Percentiles rank a stretch among this genome's conserved stretches.
Conservation (phyloP, 805 yeast genomes). For the Kodamaea nitidulidarum region DNA sequence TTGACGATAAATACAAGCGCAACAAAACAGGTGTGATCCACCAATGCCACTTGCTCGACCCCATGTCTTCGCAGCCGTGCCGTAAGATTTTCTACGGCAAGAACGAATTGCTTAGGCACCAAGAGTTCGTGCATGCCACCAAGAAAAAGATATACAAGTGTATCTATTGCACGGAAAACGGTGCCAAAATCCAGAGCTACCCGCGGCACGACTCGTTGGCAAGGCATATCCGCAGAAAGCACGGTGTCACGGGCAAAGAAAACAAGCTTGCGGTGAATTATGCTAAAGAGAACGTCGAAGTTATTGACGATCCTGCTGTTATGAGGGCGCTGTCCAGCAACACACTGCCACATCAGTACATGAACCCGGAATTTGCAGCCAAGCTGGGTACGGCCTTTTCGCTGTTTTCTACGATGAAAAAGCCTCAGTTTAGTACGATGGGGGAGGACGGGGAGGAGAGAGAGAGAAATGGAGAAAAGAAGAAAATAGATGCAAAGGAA, state of each 20-base stretch:
- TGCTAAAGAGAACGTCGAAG: constrained; percentile 40
- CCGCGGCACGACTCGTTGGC: constrained; percentile 44
- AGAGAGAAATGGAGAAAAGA: no score
- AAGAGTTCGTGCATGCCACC: constrained; percentile 45
- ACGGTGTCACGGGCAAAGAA: constrained; percentile 42
- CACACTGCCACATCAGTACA: constrained; percentile 28
- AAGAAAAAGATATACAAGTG: constrained; percentile 40
- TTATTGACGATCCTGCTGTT: constrained; percentile 28
- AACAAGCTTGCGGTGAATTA: constrained; percentile 42
- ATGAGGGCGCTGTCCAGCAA: constrained; percentile 12
- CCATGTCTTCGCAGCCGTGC: constrained; percentile 29
- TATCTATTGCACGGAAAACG: constrained; percentile 33
- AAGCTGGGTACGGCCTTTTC: constrained; percentile 29
- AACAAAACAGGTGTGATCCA: constrained; percentile 30
- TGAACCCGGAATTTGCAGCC: constrained; percentile 27
- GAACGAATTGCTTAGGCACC: constrained; percentile 41
- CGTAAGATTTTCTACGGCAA: constrained; percentile 41
- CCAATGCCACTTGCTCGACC: constrained; percentile 39
- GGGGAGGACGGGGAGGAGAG: no score
- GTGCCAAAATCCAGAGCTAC: constrained; percentile 36
- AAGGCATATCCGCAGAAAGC: constrained; percentile 41
- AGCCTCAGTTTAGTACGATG: no score
- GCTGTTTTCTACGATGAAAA: no score
- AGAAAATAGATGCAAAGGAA: neutral
- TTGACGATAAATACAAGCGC: constrained; percentile 14